Evolutionary conservation across 352 stramenopile species (phyloP).

Genomic region (Peronospora belbahrii): DNA sequence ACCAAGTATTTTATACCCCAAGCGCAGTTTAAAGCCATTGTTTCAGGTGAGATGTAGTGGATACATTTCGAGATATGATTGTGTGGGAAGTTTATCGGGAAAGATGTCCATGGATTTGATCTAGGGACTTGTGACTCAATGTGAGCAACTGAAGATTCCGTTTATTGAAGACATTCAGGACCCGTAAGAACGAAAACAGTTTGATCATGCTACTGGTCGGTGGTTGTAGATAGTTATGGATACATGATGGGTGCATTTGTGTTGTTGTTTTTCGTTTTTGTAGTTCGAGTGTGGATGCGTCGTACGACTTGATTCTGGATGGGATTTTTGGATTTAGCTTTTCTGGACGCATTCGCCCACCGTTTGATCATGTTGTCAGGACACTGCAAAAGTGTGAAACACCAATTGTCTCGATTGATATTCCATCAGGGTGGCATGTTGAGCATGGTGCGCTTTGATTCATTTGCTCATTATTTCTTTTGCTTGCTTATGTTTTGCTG

Average conservation of each 20-base stretch:
- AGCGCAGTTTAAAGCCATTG: constrained; percentile 67
- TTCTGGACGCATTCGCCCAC: constrained; percentile 76
- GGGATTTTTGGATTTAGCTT: constrained; percentile 99
- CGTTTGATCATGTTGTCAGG: constrained; percentile 87
- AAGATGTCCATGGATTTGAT: not conserved
- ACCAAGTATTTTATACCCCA: constrained; percentile 93
- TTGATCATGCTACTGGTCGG: not conserved
- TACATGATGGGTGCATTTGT: not conserved
- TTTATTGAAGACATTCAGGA: constrained; percentile 50
- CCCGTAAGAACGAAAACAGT: constrained; percentile 24
- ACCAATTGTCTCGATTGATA: constrained; percentile 95
- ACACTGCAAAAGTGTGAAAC: constrained; percentile 45
- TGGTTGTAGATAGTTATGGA: not conserved
- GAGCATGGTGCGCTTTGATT: constrained; percentile 55
- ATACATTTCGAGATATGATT: not conserved
- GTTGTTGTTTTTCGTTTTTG: not conserved
- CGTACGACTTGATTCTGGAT: constrained; percentile 93
- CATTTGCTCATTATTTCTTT: not conserved
- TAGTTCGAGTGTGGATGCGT: constrained; percentile 38
- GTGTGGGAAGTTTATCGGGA: not conserved
- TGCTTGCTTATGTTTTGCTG: not conserved
- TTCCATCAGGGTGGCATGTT: constrained; percentile 97
- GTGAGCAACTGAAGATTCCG: constrained; percentile 67
- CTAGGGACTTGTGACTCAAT: constrained; percentile 71
- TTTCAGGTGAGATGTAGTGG: constrained; percentile 44